Conservation (phyloP, 371 early-diverging fungal species). For the Rozella allomycis region DNA sequence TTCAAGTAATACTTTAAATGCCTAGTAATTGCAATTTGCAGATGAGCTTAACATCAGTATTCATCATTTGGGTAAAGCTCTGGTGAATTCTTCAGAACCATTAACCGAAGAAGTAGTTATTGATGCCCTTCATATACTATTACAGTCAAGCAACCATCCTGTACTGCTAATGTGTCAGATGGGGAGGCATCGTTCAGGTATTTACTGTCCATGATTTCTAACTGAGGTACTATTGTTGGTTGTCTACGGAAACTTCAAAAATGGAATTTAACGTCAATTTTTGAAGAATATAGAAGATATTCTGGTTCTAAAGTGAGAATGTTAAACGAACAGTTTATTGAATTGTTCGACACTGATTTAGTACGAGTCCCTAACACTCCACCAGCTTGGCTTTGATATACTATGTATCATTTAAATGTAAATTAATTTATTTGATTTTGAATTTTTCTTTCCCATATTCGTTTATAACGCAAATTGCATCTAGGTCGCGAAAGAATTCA, state of each 20-base stretch:
- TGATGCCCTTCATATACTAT: slow-evolving; percentile 61
- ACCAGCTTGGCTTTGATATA: slow-evolving; percentile 52
- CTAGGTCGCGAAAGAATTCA: too few species aligned
- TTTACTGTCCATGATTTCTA: neutral
- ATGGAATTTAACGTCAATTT: slow-evolving; percentile 91
- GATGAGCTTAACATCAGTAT: slow-evolving; percentile 86
- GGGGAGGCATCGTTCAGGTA: slow-evolving; percentile 85
- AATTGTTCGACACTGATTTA: slow-evolving; percentile 83
- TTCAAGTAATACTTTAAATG: slow-evolving; percentile 24
- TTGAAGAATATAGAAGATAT: slow-evolving; percentile 87
- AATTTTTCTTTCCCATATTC: too few species aligned
- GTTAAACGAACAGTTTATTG: slow-evolving; percentile 74
- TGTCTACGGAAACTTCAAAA: slow-evolving; percentile 85
- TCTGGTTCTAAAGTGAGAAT: slow-evolving; percentile 86
- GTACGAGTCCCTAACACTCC: slow-evolving; percentile 52
- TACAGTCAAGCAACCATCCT: slow-evolving; percentile 73
- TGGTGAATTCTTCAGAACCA: slow-evolving; percentile 79
- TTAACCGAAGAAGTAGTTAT: slow-evolving; percentile 86
- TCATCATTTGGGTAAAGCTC: slow-evolving; percentile 54
- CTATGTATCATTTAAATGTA: too few species aligned
- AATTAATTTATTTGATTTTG: too few species aligned
- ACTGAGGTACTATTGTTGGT: slow-evolving; percentile 72
- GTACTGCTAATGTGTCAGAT: slow-evolving; percentile 91
- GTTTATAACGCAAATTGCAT: too few species aligned
- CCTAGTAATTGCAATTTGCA: slow-evolving; percentile 58